phyloP scores from a whole-genome alignment of 2,329 filamentous ascomycete genomes.

The Claviceps fusiformis region DNA sequence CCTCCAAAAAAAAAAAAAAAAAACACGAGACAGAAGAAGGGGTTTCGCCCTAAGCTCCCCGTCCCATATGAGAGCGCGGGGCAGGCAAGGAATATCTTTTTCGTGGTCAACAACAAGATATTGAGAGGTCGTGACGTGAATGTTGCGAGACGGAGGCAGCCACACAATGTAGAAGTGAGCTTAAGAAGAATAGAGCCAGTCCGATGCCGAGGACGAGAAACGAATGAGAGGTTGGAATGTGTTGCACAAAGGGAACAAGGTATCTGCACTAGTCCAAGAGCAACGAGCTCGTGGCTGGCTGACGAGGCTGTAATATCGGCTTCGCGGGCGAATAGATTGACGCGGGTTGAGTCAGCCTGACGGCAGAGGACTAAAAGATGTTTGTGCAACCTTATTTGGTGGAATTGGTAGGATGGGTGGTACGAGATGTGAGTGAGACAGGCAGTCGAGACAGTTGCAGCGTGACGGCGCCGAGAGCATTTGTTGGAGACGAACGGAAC shows the following conservation, averaged over 20 bases:
- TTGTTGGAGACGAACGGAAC: not conserved
- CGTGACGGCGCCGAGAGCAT: not conserved
- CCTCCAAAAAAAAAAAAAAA: not conserved
- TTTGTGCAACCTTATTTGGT: not conserved
- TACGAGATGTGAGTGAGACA: not conserved
- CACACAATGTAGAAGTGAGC: not conserved
- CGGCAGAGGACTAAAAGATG: not conserved
- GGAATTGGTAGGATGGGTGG: not conserved
- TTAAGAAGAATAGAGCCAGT: not conserved
- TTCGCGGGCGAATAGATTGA: slow-evolving; percentile 1
- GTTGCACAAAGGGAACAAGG: not conserved
- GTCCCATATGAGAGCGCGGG: slow-evolving; percentile 1
- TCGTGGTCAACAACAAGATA: not conserved
- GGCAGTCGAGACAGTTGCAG: not conserved
- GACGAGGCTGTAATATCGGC: slow-evolving; percentile 1
- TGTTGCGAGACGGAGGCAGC: not conserved
- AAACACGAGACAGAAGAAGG: not conserved
- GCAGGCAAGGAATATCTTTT: not conserved
- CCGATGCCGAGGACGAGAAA: not conserved
- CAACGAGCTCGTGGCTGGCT: slow-evolving; percentile 4
- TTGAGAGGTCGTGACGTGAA: not conserved
- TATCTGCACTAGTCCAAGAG: not conserved
- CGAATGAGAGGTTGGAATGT: not conserved
- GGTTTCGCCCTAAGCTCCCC: not conserved
- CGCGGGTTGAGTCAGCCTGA: slow-evolving; percentile 1